These are phyloP conservation scores for Saccharomyces uvarum DNA, from an alignment of 1,139 yeast species.

Conservation along the genomic window DNA sequence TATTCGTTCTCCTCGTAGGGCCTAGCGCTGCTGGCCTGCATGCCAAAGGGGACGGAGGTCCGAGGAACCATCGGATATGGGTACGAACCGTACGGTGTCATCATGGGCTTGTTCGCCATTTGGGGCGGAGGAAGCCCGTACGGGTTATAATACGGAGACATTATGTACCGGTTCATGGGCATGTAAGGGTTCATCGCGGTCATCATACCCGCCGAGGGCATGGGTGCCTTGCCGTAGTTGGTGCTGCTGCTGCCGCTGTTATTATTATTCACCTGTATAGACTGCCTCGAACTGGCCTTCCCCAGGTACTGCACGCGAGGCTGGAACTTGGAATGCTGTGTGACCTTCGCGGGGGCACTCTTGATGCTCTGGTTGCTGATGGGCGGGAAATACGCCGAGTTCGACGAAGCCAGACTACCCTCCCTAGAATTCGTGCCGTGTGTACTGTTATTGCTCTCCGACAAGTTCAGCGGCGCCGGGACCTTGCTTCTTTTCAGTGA, in stretches of 20 bases:
- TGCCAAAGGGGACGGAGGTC: not conserved
- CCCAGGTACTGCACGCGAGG: constrained; percentile 3
- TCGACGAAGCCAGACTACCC: not conserved
- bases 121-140: constrained; percentile 2
- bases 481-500: constrained; percentile 16
- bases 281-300: constrained; percentile 3
- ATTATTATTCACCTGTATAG: not conserved
- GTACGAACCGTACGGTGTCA: not conserved
- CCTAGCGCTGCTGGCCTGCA: not conserved
- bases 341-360: constrained; percentile 7
- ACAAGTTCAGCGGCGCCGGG: constrained; percentile 17
- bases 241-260: not conserved
- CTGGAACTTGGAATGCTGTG: constrained; percentile 11
- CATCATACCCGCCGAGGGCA: constrained; percentile 1
- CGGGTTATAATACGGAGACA: constrained; percentile 26
- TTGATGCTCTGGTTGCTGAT: constrained; percentile 3
- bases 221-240: constrained; percentile 2
- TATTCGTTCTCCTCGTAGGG: not conserved
- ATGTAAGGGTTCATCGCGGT: not conserved
- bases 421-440: not conserved
- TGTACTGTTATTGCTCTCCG: not conserved
- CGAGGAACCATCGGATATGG: not conserved
- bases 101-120: constrained; percentile 1
- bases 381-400: not conserved
- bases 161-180: constrained; percentile 10